Evolutionary conservation across 345 rosid species (phyloP).

Genomic region (Eucalyptus pumila): DNA sequence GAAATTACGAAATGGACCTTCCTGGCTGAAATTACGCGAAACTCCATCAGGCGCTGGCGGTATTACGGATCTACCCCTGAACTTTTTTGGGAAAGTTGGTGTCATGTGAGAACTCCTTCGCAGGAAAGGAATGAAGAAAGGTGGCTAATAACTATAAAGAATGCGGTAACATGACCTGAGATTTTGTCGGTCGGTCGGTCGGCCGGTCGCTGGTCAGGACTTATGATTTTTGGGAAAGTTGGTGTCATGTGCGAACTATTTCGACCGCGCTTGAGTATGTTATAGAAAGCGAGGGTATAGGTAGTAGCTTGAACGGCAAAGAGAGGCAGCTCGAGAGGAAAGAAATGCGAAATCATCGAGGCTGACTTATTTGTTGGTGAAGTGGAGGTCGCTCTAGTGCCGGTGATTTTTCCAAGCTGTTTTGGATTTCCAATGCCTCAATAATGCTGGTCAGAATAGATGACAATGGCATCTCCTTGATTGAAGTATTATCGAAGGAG

Average conservation of each 20-base stretch:
- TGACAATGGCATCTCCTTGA: background rate
- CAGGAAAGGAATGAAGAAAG: background rate
- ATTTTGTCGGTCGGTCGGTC: background rate
- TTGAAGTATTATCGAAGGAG: background rate
- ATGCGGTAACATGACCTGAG: background rate
- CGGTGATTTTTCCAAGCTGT: background rate
- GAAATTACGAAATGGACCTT: background rate
- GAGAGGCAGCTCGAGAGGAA: background rate
- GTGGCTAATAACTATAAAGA: too few species aligned
- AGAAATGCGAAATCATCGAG: background rate
- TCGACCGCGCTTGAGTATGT: fast-evolving
- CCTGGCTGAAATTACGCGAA: background rate
- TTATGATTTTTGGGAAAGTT: fast-evolving
- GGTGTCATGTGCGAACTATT: background rate
- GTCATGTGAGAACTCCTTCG: background rate
- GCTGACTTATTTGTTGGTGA: background rate
- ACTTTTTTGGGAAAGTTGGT: background rate
- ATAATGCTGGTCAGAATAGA: background rate
- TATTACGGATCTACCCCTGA: background rate
- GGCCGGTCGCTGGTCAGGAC: background rate
- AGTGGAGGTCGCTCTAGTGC: background rate
- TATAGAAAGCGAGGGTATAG: background rate
- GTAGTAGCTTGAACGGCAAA: background rate
- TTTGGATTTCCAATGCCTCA: background rate
- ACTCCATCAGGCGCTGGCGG: background rate